Base-by-base conservation (phyloP, 495 filamentous ascomycete genomes). In the Trypethelium eluteriae region DNA sequence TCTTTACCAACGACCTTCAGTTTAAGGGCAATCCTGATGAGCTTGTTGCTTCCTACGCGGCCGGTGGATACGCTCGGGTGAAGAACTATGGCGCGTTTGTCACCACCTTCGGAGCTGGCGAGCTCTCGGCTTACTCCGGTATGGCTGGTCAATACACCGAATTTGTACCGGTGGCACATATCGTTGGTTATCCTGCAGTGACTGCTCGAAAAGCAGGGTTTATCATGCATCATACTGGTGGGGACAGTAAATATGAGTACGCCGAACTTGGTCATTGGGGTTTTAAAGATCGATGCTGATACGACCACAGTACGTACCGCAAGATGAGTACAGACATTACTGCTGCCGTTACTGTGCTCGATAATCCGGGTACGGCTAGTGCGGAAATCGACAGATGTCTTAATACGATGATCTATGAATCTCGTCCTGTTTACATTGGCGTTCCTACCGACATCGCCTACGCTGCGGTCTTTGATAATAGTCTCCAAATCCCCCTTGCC, bases 121-220 rank as follows among this genome's bases (percentile, higher is more conserved):
- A 64, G 62, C 47, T 67, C 36, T 67, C 64, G 5, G 69, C 69
- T 32, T 68, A 70, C 62, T 68, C 69, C 50, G 70, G 64, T 50
- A 72, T 69, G 68, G 69, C 70, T 32, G 70, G 72, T 16, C 66
- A 66, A 25, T 72, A 72, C 64, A 34, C 64, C 46, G 72, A 74
- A 49, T 70, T 67, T 39, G 85, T 86, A 1, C 85, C 85, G 0
- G 79, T 89, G 49, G 76, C 85, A 35, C 86, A 89, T 67, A 86
- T 88, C 65, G 86, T 88, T 56, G 86, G 86, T 65, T 84, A 85
- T 66, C 83, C 85, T 35, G 64, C 64, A 9, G 61, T 67, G 14
- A 36, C 38, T 25, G 67, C 70, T 1, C 59, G 67, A 36, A 57
- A 62, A 1, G 62, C 34, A 12, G 49, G 64, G 3, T 39, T 49